Percentiles rank a stretch among this genome's conserved stretches.
Conservation (phyloP, 2,329 filamentous ascomycete genomes). For the Pyricularia grisea region DNA sequence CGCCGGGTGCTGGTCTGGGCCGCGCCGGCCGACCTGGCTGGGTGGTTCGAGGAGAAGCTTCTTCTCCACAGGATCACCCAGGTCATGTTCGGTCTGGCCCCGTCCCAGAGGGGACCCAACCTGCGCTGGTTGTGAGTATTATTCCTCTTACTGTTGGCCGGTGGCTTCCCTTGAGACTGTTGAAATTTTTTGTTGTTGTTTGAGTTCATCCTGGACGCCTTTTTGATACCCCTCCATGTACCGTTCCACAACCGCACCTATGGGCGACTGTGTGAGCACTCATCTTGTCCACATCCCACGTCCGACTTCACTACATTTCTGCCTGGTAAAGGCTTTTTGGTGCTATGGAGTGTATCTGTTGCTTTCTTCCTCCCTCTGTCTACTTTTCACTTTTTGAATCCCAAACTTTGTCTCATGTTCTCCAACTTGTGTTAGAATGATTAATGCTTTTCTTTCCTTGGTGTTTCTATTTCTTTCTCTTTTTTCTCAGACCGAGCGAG, state of each 20-base stretch:
- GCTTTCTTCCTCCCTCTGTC: neutral
- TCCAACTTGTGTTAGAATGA: neutral
- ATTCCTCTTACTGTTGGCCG: neutral
- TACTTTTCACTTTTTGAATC: neutral
- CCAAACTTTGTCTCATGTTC: neutral
- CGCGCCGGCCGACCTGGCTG: neutral
- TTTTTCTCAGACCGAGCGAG: neutral
- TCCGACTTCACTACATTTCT: neutral
- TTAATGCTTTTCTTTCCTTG: too few species aligned
- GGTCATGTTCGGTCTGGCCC: neutral
- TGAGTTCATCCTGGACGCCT: too few species aligned
- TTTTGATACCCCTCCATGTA: neutral
- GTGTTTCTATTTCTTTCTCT: neutral
- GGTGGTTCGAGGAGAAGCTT: neutral
- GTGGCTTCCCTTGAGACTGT: neutral
- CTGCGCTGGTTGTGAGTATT: neutral
- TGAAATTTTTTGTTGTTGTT: too few species aligned
- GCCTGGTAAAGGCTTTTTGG: neutral
- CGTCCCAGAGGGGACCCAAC: neutral
- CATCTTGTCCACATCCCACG: neutral
- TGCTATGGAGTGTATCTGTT: neutral
- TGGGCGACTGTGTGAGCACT: neutral
- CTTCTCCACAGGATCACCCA: neutral
- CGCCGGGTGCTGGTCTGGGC: neutral
- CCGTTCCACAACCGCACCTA: neutral